phyloP scores from a whole-genome alignment of 306 rosid genomes.

The Rosa rugosa region DNA sequence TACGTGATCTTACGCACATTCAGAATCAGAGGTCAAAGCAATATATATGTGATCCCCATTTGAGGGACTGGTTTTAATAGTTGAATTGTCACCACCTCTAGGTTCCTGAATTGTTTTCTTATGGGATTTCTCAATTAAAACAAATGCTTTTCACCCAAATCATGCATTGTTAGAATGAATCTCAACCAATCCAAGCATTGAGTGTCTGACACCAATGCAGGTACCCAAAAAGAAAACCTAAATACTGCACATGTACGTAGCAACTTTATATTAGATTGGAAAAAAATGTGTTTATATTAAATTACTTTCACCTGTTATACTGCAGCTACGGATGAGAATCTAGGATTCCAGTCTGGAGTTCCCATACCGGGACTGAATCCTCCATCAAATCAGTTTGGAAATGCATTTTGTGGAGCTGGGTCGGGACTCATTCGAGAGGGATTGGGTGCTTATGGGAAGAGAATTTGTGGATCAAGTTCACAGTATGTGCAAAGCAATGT shows the following conservation, averaged over 20 bases:
- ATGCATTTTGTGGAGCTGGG: constrained; percentile 54
- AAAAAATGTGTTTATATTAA: neutral
- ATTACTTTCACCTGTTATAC: neutral
- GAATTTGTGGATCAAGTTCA: constrained; percentile 62
- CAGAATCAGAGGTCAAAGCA: neutral
- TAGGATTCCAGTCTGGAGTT: constrained; percentile 4
- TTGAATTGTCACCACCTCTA: neutral
- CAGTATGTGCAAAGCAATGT: constrained; percentile 82
- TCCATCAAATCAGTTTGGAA: constrained; percentile 46
- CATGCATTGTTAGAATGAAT: neutral
- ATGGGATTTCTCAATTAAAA: neutral
- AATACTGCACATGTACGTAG: neutral
- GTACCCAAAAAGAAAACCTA: neutral
- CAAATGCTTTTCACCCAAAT: neutral
- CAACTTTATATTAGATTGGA: neutral
- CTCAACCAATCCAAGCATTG: no score
- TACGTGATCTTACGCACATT: neutral
- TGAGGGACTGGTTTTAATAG: neutral
- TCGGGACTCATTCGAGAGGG: constrained; percentile 67
- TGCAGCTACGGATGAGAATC: constrained; percentile 3
- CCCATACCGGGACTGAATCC: neutral
- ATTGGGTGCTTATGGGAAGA: constrained; percentile 67
- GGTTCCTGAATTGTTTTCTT: neutral
- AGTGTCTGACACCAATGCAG: neutral
- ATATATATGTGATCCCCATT: constrained; percentile 7